A percentile compares a stretch with the other conserved stretches of the same genome.
Evolutionary conservation across 352 stramenopile genomes (phyloP).

Genomic region (Pythium oligandrum): DNA sequence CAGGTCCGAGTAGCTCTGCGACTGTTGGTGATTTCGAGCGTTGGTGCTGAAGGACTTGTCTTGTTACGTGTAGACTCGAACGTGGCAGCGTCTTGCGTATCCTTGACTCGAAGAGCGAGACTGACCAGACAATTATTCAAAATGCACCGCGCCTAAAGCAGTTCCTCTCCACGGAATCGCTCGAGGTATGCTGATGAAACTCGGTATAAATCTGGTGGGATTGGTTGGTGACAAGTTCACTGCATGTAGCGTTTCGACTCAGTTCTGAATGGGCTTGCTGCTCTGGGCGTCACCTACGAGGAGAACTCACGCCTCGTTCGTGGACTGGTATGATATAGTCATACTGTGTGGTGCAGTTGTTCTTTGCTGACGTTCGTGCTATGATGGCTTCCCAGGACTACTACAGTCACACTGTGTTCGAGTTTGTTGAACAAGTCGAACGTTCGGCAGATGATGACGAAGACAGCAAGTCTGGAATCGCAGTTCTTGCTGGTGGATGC

Average conservation of each 20-base stretch:
- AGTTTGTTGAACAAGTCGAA: slow-evolving; percentile 65
- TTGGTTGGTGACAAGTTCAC: background rate
- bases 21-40: no score
- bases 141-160: slow-evolving; percentile 60
- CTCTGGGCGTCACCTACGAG: slow-evolving; percentile 52
- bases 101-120: slow-evolving; percentile 77
- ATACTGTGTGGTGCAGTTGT: no score
- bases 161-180: slow-evolving; percentile 58
- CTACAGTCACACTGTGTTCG: slow-evolving; percentile 88
- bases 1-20: slow-evolving; percentile 22
- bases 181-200: slow-evolving; percentile 23
- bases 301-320: slow-evolving; percentile 74
- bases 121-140: slow-evolving; percentile 60
- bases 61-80: slow-evolving; percentile 39
- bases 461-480: slow-evolving; percentile 42
- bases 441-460: slow-evolving; percentile 7
- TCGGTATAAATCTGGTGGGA: background rate
- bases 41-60: no score
- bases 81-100: slow-evolving; percentile 83
- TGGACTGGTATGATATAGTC: slow-evolving; percentile 46
- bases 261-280: slow-evolving; percentile 52
- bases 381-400: slow-evolving; percentile 53
- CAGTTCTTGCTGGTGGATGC: slow-evolving; percentile 78
- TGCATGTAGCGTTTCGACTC: slow-evolving; percentile 53
- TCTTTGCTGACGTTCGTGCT: no score